A percentile compares a stretch with the other conserved stretches of the same genome.
Evolutionary conservation across 2,329 filamentous ascomycete genomes (phyloP).

Genomic region (Fusarium buharicum): DNA sequence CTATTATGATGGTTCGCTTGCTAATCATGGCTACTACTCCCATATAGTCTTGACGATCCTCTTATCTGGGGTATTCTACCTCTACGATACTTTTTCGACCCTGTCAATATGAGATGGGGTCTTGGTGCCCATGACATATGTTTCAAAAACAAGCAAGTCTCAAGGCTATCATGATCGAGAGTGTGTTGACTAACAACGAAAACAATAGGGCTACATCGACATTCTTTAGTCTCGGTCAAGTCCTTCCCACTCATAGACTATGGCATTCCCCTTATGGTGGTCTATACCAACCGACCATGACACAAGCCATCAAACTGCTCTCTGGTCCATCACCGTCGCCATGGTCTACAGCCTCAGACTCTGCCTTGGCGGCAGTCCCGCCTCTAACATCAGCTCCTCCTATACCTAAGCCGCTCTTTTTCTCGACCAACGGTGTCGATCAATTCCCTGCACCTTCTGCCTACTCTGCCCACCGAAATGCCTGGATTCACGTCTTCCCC

Average conservation of each 20-base stretch:
- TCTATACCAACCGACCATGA: constrained; percentile 88
- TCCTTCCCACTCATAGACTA: constrained; percentile 86
- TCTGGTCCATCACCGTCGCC: constrained; percentile 59
- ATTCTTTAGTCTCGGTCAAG: constrained; percentile 92
- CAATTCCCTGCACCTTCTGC: constrained; percentile 76
- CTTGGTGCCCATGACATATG: constrained; percentile 96
- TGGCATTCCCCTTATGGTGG: constrained; percentile 84
- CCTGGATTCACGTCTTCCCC: constrained; percentile 96
- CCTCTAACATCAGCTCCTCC: constrained; percentile 23
- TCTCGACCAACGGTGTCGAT: constrained; percentile 74
- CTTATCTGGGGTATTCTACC: constrained; percentile 93
- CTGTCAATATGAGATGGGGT: constrained; percentile 84
- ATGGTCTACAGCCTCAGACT: constrained; percentile 36
- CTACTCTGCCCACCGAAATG: constrained; percentile 74
- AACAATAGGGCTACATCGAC: constrained; percentile 69
- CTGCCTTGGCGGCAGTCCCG: constrained; percentile 5
- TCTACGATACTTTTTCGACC: constrained; percentile 74
- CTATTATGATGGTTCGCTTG: background rate
- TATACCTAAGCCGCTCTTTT: constrained; percentile 54
- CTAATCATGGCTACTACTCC: constrained; percentile 14
- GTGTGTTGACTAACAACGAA: background rate
- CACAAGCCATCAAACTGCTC: constrained; percentile 84
- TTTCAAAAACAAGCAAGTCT: constrained; percentile 80
- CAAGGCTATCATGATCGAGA: background rate
- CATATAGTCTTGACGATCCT: constrained; percentile 87